Conservation (phyloP, 805 yeast genomes). For the Teunomyces barrocoloradensis region DNA sequence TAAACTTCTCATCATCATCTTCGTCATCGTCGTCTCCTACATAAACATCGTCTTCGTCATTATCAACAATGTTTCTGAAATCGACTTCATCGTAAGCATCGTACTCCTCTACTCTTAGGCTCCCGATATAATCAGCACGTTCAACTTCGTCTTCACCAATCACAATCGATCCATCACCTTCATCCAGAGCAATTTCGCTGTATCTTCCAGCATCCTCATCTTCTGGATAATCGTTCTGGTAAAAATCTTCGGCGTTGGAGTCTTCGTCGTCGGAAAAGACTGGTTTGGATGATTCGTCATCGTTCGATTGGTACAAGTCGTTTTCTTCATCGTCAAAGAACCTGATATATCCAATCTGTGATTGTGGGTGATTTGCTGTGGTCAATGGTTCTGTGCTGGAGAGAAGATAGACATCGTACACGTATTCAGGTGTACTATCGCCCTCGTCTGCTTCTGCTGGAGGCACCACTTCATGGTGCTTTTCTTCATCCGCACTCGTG, state of each 20-base stretch:
- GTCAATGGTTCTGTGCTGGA: conserved; percentile 33
- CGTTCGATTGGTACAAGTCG: conserved; percentile 34
- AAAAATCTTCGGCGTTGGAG: conserved; percentile 88
- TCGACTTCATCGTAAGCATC: conserved; percentile 7
- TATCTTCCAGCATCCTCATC: conserved; percentile 67
- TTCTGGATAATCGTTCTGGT: conserved; percentile 91
- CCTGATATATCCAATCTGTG: conserved; percentile 52
- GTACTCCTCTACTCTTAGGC: conserved; percentile 1
- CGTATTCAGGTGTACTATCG: conserved; percentile 57
- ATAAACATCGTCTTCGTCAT: conserved; percentile 30
- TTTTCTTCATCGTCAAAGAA: conserved; percentile 56
- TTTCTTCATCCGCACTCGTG: conserved; percentile 9
- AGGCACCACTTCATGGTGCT: background rate
- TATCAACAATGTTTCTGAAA: conserved; percentile 24
- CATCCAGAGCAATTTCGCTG: conserved; percentile 14
- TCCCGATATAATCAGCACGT: conserved; percentile 1
- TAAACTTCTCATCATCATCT: conserved; percentile 14
- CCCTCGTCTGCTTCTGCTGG: background rate
- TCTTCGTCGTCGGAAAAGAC: conserved; percentile 69
- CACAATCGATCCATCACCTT: conserved; percentile 20
- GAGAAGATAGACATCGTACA: conserved; percentile 75
- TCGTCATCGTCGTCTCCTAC: conserved; percentile 28
- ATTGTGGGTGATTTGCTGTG: conserved; percentile 47
- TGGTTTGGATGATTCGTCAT: conserved; percentile 30
- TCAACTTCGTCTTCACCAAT: conserved; percentile 17